A percentile compares a stretch with the other conserved stretches of the same genome.
phyloP scores from a whole-genome alignment of 176 grass and related monocot species.

The Oropetium thomaeum region DNA sequence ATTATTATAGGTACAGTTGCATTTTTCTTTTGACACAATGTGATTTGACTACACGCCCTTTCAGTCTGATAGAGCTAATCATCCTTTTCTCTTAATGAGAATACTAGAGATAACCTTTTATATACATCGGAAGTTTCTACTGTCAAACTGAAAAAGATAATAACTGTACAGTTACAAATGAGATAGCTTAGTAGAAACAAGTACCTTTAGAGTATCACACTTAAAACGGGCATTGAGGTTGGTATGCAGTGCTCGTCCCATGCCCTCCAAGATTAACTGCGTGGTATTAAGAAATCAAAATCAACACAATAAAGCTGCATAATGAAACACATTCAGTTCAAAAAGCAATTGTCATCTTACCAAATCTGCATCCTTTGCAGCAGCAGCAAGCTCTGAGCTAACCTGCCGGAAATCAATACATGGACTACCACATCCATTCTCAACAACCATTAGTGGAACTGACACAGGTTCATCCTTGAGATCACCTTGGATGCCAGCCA shows the following conservation, averaged over 20 bases:
- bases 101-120: neutral
- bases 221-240: constrained; percentile 88
- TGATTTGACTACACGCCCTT: neutral
- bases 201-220: constrained; percentile 92
- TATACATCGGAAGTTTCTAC: neutral
- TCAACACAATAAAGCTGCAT: constrained; percentile 14
- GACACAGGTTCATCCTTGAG: constrained; percentile 54
- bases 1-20: neutral
- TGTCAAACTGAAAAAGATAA: neutral
- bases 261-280: constrained; percentile 92
- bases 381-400: constrained; percentile 90
- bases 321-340: constrained; percentile 8
- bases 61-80: neutral
- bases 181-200: constrained; percentile 12
- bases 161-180: neutral
- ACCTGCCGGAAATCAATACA: constrained; percentile 96
- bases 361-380: constrained; percentile 87
- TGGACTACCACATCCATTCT: constrained; percentile 88
- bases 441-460: constrained; percentile 83
- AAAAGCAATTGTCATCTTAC: constrained; percentile 36
- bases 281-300: constrained; percentile 17
- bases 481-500: constrained; percentile 81
- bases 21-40: neutral
- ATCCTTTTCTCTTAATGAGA: neutral
- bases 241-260: constrained; percentile 87